Percentiles rank a stretch among this genome's conserved stretches.
phyloP scores from a whole-genome alignment of 768 basidiomycete species.

The Scleroderma citrinum region DNA sequence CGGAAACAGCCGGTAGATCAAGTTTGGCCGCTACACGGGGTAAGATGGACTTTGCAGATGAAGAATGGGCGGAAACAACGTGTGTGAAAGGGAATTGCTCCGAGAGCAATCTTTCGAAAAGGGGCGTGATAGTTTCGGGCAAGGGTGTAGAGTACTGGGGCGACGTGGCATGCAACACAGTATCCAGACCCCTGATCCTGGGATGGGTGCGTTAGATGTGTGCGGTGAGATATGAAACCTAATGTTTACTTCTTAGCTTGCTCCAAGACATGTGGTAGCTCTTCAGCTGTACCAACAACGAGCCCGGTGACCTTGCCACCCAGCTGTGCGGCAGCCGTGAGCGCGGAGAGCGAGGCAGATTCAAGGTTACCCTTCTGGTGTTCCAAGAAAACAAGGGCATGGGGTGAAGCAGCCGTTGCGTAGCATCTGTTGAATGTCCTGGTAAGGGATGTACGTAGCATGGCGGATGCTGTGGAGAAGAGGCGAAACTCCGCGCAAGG shows the following conservation, averaged over 20 bases:
- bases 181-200: constrained; percentile 64
- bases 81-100: constrained; percentile 72
- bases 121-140: constrained; percentile 76
- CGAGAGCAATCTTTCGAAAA: constrained; percentile 71
- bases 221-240: constrained; percentile 4
- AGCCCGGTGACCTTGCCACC: constrained; percentile 84
- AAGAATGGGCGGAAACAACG: constrained; percentile 87
- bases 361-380: constrained; percentile 79
- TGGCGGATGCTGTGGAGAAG: neutral
- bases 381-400: constrained; percentile 86
- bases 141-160: constrained; percentile 61
- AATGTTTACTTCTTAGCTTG: constrained; percentile 70
- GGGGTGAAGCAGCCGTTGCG: constrained; percentile 55
- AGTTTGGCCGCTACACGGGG: constrained; percentile 88
- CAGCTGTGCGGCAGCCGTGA: constrained; percentile 84
- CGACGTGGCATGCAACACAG: constrained; percentile 65
- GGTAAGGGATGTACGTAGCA: constrained; percentile 16
- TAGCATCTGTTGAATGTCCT: constrained; percentile 39
- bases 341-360: constrained; percentile 79
- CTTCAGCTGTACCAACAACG: constrained; percentile 61
- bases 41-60: constrained; percentile 86
- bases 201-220: constrained; percentile 3
- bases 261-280: constrained; percentile 60
- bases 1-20: constrained; percentile 87
- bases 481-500: neutral